Conservation (phyloP, 345 rosid species). For the Salix dunnii region DNA sequence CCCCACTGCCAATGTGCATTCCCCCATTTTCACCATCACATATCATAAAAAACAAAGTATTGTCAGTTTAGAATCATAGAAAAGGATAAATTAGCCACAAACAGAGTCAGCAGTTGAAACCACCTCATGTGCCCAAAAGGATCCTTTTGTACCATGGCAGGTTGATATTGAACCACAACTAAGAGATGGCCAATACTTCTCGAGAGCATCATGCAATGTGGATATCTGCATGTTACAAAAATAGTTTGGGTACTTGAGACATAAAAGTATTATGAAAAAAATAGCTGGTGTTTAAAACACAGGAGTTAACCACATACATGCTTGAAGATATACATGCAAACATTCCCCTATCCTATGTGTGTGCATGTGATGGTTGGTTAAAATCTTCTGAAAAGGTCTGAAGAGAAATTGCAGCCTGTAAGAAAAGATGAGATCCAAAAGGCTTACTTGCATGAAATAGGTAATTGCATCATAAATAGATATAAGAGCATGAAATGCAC, state of each 20-base stretch:
- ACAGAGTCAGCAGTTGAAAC: conserved; percentile 10
- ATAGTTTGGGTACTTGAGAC: background rate
- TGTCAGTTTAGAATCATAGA: conserved; percentile 33
- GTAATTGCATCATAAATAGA: too few species aligned
- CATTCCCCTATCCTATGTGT: background rate
- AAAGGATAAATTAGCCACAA: conserved; percentile 2
- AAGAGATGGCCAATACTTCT: conserved; percentile 77
- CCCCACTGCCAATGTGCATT: conserved; percentile 73
- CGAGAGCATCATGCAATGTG: conserved; percentile 47
- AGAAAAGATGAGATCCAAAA: too few species aligned
- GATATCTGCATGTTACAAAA: conserved; percentile 46
- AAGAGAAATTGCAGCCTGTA: too few species aligned
- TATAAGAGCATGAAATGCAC: too few species aligned
- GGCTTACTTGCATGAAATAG: too few species aligned
- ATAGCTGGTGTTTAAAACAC: background rate
- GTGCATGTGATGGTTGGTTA: too few species aligned
- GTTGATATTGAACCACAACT: conserved; percentile 59
- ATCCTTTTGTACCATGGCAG: conserved; percentile 60
- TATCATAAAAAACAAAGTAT: conserved; percentile 25
- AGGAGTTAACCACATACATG: background rate
- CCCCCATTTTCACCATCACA: conserved; percentile 33
- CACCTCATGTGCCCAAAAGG: conserved; percentile 89
- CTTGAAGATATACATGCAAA: background rate
- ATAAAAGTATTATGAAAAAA: background rate
- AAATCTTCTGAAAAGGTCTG: too few species aligned